phyloP scores from a whole-genome alignment of 768 basidiomycete species.

The Candolleomyces aberdarensis region DNA sequence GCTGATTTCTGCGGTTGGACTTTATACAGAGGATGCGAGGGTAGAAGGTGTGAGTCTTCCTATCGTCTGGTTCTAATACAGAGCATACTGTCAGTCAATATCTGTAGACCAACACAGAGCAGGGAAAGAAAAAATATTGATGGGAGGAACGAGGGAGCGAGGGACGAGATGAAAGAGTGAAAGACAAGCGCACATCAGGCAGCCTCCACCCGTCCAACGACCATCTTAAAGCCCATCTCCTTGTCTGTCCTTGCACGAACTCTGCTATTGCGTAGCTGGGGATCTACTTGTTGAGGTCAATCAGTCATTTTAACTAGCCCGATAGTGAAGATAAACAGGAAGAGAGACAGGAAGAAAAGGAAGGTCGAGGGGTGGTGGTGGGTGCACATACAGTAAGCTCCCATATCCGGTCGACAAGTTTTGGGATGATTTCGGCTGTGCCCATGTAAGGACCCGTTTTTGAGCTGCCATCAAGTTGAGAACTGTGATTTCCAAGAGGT shows the following conservation, averaged over 20 bases:
- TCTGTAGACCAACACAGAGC: too few relatives aligned
- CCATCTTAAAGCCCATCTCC: slow-evolving; percentile 91
- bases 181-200: slow-evolving; percentile 63
- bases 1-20: slow-evolving; percentile 60
- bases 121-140: too few relatives aligned
- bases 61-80: slow-evolving; percentile 20
- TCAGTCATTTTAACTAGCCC: too few relatives aligned
- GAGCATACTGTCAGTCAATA: too few relatives aligned
- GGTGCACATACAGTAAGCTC: slow-evolving; percentile 28
- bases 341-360: not conserved
- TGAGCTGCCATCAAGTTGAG: too few relatives aligned
- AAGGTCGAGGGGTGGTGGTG: too few relatives aligned
- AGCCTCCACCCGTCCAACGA: slow-evolving; percentile 62
- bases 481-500: too few relatives aligned
- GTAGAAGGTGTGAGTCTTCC: slow-evolving; percentile 31
- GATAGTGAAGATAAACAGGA: not conserved
- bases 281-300: slow-evolving; percentile 44
- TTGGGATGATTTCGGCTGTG: too few relatives aligned
- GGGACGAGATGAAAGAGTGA: not conserved
- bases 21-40: slow-evolving; percentile 41
- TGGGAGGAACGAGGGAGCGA: too few relatives aligned
- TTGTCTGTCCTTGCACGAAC: slow-evolving; percentile 82
- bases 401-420: slow-evolving; percentile 56
- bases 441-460: too few relatives aligned
- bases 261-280: slow-evolving; percentile 84